Evolutionary conservation across 208 protist species (phyloP).

Genomic region (Dictyostelium gargantuum): DNA sequence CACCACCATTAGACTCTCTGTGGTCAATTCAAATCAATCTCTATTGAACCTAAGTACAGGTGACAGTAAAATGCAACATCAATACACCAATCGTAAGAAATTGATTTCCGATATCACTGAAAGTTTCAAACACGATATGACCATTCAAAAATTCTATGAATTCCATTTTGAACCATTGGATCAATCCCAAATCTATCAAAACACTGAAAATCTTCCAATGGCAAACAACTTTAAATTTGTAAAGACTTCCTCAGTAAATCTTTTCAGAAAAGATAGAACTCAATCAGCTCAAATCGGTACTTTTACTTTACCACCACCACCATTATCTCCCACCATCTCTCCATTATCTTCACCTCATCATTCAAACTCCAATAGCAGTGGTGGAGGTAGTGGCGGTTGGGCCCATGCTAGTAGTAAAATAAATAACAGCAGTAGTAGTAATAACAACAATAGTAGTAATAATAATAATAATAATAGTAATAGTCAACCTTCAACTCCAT

Average conservation of each 20-base stretch:
- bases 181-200: neutral
- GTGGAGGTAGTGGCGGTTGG: neutral
- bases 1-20: neutral
- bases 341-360: neutral
- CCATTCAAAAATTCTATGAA: neutral
- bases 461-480: too few species aligned
- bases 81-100: neutral
- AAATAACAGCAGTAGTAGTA: neutral
- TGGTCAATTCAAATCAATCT: neutral
- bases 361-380: neutral
- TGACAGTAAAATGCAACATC: neutral
- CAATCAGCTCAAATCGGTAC: neutral
- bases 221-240: neutral
- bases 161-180: neutral
- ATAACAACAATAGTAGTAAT: too few species aligned
- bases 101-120: conserved; percentile 30
- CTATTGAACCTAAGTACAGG: neutral
- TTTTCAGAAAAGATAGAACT: neutral
- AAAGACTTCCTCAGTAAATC: neutral
- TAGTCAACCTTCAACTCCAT: neutral
- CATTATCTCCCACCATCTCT: neutral
- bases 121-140: conserved; percentile 13
- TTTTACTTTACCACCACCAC: neutral
- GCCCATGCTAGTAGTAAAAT: neutral
- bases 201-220: neutral